These are phyloP conservation scores for Pythium volutum DNA, from an alignment of 352 stramenopile species.

Conservation along the genomic window DNA sequence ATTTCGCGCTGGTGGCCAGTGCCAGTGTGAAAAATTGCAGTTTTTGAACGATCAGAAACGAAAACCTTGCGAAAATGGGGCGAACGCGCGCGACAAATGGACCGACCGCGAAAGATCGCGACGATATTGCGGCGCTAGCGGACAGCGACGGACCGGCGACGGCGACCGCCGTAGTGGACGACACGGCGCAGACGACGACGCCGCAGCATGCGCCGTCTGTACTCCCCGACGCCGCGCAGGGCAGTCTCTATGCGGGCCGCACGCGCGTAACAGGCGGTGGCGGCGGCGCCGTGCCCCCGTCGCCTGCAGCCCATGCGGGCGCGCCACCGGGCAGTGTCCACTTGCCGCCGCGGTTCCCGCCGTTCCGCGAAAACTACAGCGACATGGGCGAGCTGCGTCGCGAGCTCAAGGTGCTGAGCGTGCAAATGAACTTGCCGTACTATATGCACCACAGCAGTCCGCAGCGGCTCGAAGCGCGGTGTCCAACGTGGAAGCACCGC, in stretches of 20 bases:
- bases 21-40: slow-evolving; percentile 24
- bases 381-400: slow-evolving; percentile 74
- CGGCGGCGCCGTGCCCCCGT: too few relatives aligned
- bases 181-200: neutral
- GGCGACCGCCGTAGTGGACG: neutral
- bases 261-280: slow-evolving; percentile 2
- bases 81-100: slow-evolving; percentile 26
- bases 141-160: neutral
- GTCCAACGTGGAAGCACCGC: slow-evolving; percentile 69
- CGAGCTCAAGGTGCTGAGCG: slow-evolving; percentile 71
- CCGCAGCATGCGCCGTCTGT: neutral
- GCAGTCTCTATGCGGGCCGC: slow-evolving; percentile 2
- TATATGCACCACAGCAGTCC: slow-evolving; percentile 85
- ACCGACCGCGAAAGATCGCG: slow-evolving; percentile 22
- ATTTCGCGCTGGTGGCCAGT: slow-evolving; percentile 8
- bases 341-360: slow-evolving; percentile 37
- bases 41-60: slow-evolving; percentile 16
- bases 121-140: slow-evolving; percentile 23
- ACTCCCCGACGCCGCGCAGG: slow-evolving; percentile 6
- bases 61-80: slow-evolving; percentile 32
- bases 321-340: neutral
- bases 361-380: slow-evolving; percentile 68
- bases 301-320: too few relatives aligned
- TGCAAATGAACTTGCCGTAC: slow-evolving; percentile 67
- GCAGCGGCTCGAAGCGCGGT: slow-evolving; percentile 71